phyloP scores from a whole-genome alignment of 495 filamentous ascomycete species.

The Penicillium macrosclerotiorum region DNA sequence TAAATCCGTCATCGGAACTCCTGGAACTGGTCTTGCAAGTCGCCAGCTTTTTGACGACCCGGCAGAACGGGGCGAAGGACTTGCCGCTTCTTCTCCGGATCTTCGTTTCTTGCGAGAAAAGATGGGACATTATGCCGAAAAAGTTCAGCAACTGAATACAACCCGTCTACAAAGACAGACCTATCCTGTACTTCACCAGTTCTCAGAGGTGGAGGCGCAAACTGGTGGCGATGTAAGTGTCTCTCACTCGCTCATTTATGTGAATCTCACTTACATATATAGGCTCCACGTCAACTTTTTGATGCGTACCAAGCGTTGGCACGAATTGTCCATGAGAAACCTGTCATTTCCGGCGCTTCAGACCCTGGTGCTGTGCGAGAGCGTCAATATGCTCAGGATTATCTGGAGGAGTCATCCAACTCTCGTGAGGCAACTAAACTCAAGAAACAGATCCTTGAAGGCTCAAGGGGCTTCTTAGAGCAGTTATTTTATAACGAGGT shows the following conservation, averaged over 20 bases:
- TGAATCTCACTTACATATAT: constrained; percentile 8
- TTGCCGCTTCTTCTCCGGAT: constrained; percentile 52
- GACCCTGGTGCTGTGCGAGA: constrained; percentile 61
- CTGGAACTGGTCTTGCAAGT: constrained; percentile 54
- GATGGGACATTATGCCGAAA: constrained; percentile 71
- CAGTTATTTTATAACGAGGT: constrained; percentile 69
- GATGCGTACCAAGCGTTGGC: constrained; percentile 78
- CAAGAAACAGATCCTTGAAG: constrained; percentile 72
- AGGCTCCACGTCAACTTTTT: constrained; percentile 64
- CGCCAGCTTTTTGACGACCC: constrained; percentile 66
- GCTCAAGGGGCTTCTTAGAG: constrained; percentile 74
- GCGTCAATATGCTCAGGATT: constrained; percentile 71
- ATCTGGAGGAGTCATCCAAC: constrained; percentile 67
- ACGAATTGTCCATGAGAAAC: constrained; percentile 66
- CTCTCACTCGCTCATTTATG: not conserved
- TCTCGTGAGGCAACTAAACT: constrained; percentile 59
- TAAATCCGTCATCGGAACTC: constrained; percentile 80
- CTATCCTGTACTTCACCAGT: constrained; percentile 69
- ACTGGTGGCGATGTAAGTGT: constrained; percentile 60
- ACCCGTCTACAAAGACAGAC: constrained; percentile 61
- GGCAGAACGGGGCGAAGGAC: constrained; percentile 48
- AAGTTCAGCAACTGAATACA: constrained; percentile 72
- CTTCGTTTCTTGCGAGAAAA: constrained; percentile 75
- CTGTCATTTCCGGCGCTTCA: constrained; percentile 48
- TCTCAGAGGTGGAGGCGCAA: constrained; percentile 66